Conservation (phyloP, 352 stramenopile genomes). For the Phytophthora pistaciae region DNA sequence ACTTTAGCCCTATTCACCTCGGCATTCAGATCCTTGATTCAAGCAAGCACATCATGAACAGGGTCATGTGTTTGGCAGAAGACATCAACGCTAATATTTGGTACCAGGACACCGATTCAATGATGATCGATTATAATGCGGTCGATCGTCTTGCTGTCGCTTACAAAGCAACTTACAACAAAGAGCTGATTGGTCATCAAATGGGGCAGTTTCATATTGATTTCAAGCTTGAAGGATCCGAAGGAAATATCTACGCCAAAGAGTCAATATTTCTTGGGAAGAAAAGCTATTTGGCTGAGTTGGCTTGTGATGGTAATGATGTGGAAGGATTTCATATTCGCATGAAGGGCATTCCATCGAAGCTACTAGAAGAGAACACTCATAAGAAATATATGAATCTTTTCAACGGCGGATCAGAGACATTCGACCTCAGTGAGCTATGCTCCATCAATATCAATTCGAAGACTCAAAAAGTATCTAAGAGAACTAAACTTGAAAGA, state of each 20-base stretch:
- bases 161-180: not conserved
- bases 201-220: slow-evolving; percentile 14
- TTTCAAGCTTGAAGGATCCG: not conserved
- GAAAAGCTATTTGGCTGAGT: slow-evolving; percentile 2
- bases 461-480: not conserved
- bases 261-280: slow-evolving; percentile 4
- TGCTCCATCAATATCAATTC: slow-evolving; percentile 11
- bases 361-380: not conserved
- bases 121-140: slow-evolving; percentile 5
- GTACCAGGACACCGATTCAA: slow-evolving; percentile 12
- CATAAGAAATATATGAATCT: slow-evolving; percentile 1
- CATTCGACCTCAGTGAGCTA: not conserved
- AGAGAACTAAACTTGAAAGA: too few relatives aligned
- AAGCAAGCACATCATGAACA: slow-evolving; percentile 16
- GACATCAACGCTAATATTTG: slow-evolving; percentile 9
- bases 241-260: not conserved
- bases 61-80: slow-evolving; percentile 10
- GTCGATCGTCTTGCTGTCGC: not conserved
- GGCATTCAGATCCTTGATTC: not conserved
- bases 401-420: not conserved
- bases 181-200: slow-evolving; percentile 4
- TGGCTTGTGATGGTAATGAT: slow-evolving; percentile 8
- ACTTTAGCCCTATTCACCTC: too few relatives aligned
- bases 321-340: not conserved
- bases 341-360: slow-evolving; percentile 8